These are phyloP conservation scores for Globisporangium cystogenes DNA, from an alignment of 352 stramenopile genomes.

Conservation along the genomic window DNA sequence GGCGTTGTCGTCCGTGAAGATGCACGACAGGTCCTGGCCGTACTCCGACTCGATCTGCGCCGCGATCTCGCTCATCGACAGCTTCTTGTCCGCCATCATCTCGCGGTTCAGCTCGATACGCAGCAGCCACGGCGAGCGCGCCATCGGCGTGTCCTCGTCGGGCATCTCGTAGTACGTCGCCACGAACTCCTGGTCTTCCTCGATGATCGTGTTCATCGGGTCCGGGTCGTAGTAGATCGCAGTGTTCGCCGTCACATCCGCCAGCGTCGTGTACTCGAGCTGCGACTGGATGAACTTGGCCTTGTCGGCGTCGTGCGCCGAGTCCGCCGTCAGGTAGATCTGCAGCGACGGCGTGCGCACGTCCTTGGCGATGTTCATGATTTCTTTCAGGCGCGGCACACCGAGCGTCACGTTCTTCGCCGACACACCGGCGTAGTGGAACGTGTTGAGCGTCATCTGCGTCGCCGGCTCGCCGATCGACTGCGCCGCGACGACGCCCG, in stretches of 20 bases:
- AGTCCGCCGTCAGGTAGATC: slow-evolving; percentile 92
- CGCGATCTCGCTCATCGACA: slow-evolving; percentile 97
- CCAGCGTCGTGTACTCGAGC: slow-evolving; percentile 97
- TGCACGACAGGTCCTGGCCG: slow-evolving; percentile 93
- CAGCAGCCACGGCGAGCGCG: slow-evolving; percentile 96
- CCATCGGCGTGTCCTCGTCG: slow-evolving; percentile 94
- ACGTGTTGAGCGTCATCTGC: slow-evolving; percentile 99
- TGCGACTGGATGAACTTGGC: slow-evolving; percentile 90
- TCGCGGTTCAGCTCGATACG: slow-evolving; percentile 98
- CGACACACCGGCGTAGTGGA: slow-evolving; percentile 99
- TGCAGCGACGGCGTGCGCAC: slow-evolving; percentile 96
- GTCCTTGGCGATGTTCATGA: slow-evolving; percentile 99
- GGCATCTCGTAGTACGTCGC: slow-evolving; percentile 97
- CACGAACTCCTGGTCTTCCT: slow-evolving; percentile 97
- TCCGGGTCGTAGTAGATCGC: slow-evolving; percentile 99
- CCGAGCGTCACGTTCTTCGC: slow-evolving; percentile 99
- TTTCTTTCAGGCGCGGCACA: slow-evolving; percentile 99
- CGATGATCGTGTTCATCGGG: slow-evolving; percentile 94
- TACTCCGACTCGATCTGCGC: slow-evolving; percentile 95
- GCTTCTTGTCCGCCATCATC: slow-evolving; percentile 97
- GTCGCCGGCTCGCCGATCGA: slow-evolving; percentile 99
- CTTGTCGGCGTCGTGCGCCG: slow-evolving; percentile 78
- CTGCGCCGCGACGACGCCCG: slow-evolving; percentile 97
- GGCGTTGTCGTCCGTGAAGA: slow-evolving; percentile 98
- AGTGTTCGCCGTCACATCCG: slow-evolving; percentile 95